Evolutionary conservation across 352 stramenopile species (phyloP).

Genomic region (Globisporangium nodosum): DNA sequence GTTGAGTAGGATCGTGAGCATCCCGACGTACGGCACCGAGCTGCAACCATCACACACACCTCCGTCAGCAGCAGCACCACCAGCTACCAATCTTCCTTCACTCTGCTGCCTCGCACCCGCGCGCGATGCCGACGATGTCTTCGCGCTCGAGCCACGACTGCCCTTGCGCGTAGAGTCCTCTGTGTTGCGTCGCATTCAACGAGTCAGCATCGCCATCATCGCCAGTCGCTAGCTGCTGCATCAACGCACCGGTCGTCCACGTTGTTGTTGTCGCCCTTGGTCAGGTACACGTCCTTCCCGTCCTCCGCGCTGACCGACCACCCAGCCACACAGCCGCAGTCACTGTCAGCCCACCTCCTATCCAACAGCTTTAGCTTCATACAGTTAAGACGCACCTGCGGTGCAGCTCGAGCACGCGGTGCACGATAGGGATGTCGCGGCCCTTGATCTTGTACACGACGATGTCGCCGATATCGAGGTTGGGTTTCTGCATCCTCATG

Average conservation of each 20-base stretch:
- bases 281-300: conserved; percentile 93
- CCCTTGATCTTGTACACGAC: conserved; percentile 98
- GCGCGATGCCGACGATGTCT: conserved; percentile 96
- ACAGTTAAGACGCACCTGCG: conserved; percentile 44
- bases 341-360: too few relatives aligned
- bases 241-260: conserved; percentile 93
- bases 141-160: conserved; percentile 98
- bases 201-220: neutral
- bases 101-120: conserved; percentile 52
- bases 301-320: conserved; percentile 43
- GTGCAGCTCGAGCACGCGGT: conserved; percentile 97
- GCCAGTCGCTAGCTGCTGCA: neutral
- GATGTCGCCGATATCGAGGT: conserved; percentile 86
- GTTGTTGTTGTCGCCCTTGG: conserved; percentile 99
- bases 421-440: conserved; percentile 98
- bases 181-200: conserved; percentile 5
- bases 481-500: conserved; percentile 39
- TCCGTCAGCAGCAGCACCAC: neutral
- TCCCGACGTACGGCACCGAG: conserved; percentile 96
- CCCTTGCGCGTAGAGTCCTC: conserved; percentile 94
- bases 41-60: conserved; percentile 16
- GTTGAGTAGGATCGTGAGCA: conserved; percentile 99
- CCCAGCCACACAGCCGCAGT: conserved; percentile 7
- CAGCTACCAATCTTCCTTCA: neutral
- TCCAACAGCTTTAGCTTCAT: neutral